phyloP scores from a whole-genome alignment of 306 rosid genomes.

The Acmispon strigosus region DNA sequence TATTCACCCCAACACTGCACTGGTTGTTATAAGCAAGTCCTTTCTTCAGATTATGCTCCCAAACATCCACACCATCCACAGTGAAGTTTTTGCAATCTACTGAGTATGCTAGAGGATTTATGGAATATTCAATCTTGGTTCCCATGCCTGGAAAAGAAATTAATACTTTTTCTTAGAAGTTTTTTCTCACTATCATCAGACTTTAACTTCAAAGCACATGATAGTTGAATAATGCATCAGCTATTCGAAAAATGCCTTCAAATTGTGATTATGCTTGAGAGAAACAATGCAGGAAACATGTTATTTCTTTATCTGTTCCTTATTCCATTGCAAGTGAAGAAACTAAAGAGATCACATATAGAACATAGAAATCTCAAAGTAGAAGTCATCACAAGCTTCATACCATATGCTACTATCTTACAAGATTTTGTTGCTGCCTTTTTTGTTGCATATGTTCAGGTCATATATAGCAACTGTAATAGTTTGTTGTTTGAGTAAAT shows the following conservation, averaged over 20 bases:
- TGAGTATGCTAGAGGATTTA: constrained; percentile 51
- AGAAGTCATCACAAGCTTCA: constrained; percentile 2
- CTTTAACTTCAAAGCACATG: not conserved
- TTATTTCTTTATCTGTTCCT: not conserved
- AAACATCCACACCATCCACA: constrained; percentile 52
- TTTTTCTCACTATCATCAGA: not conserved
- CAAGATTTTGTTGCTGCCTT: constrained; percentile 24
- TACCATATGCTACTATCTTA: constrained; percentile 12
- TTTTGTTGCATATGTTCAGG: constrained; percentile 30
- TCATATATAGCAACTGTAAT: constrained; percentile 18
- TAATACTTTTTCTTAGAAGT: not conserved
- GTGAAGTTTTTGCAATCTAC: constrained; percentile 38
- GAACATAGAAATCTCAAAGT: not conserved
- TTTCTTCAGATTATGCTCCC: constrained; percentile 49
- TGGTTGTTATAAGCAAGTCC: constrained; percentile 28
- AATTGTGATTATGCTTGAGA: not conserved
- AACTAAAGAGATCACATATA: constrained; percentile 18
- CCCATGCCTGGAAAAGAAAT: constrained; percentile 73
- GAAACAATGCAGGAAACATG: constrained; percentile 5
- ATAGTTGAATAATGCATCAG: not conserved
- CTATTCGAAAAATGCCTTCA: not conserved
- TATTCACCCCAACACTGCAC: constrained; percentile 28
- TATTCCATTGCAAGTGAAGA: constrained; percentile 13
- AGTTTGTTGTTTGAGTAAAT: constrained; percentile 17
- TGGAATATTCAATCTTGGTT: constrained; percentile 65